These are phyloP conservation scores for Berberis vulgaris DNA, from an alignment of 164 flowering plant species.

Conservation along the genomic window DNA sequence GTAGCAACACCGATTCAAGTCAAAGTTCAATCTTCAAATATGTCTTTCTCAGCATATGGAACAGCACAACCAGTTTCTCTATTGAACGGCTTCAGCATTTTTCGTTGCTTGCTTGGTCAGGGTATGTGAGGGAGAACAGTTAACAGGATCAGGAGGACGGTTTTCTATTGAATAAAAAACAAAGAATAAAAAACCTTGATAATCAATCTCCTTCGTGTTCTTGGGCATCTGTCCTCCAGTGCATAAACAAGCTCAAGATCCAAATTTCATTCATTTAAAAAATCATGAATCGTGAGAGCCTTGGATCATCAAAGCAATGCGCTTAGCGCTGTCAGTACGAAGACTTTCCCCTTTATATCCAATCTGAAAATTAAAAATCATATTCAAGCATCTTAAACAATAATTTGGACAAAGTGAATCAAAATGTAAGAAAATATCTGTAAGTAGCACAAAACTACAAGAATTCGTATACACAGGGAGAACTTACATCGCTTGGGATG, in stretches of 20 bases:
- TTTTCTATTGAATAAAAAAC: background rate
- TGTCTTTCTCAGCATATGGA: slow-evolving; percentile 6
- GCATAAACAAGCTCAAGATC: slow-evolving; percentile 48
- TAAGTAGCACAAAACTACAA: background rate
- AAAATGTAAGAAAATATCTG: background rate
- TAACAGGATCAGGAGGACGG: background rate
- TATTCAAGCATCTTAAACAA: slow-evolving; percentile 23
- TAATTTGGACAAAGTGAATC: background rate
- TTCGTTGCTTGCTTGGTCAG: slow-evolving; percentile 11
- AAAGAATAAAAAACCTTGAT: slow-evolving; percentile 17
- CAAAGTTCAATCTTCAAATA: slow-evolving; percentile 7
- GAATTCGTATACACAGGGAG: background rate
- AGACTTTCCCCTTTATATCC: slow-evolving; percentile 70
- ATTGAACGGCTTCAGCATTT: slow-evolving; percentile 2
- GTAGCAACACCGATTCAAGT: slow-evolving; percentile 16
- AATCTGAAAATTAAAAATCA: slow-evolving; percentile 52
- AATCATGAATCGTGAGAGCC: slow-evolving; percentile 74
- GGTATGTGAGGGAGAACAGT: slow-evolving; percentile 2
- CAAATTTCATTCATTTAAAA: background rate
- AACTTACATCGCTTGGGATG: slow-evolving; percentile 51
- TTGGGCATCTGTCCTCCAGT: slow-evolving; percentile 57
- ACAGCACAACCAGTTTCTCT: slow-evolving; percentile 2
- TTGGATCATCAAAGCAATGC: slow-evolving; percentile 73
- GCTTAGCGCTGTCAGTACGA: slow-evolving; percentile 79
- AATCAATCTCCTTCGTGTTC: slow-evolving; percentile 48